A percentile compares a stretch with the other conserved stretches of the same genome.
Conservation (phyloP, 148 eudicot species). For the Talinum fruticosum region DNA sequence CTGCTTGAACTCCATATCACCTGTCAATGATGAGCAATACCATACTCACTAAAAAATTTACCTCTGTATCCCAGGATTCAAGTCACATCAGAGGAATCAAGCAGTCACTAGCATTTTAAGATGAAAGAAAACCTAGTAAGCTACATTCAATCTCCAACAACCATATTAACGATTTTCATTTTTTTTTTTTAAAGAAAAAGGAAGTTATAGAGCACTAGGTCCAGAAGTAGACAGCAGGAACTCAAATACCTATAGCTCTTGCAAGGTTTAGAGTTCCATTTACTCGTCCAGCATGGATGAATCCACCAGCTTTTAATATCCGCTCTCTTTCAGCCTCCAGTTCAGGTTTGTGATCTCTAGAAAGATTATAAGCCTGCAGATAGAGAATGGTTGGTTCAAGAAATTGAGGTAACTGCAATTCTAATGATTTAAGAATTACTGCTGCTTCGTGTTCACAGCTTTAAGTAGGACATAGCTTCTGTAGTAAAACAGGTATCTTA, state of each 20-base stretch:
- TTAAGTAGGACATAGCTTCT: neutral
- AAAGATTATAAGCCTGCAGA: slow-evolving; percentile 89
- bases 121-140: neutral
- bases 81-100: neutral
- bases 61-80: neutral
- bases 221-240: slow-evolving; percentile 24
- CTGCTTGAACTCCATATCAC: slow-evolving; percentile 99
- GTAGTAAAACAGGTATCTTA: neutral
- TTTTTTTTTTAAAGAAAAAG: too few relatives aligned
- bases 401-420: neutral
- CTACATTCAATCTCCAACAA: neutral
- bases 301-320: slow-evolving; percentile 91
- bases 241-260: slow-evolving; percentile 86
- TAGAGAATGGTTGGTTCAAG: neutral
- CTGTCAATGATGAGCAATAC: slow-evolving; percentile 36
- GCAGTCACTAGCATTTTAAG: neutral
- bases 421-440: too few relatives aligned
- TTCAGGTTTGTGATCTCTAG: slow-evolving; percentile 98
- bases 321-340: slow-evolving; percentile 87
- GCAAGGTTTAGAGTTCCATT: slow-evolving; percentile 95
- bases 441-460: too few relatives aligned
- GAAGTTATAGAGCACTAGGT: neutral
- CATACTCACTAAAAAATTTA: neutral
- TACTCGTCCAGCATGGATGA: slow-evolving; percentile 92
- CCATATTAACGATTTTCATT: neutral